Conservation (phyloP, 1,284 basidiomycete species). For the Coniferiporia sulphurascens region DNA sequence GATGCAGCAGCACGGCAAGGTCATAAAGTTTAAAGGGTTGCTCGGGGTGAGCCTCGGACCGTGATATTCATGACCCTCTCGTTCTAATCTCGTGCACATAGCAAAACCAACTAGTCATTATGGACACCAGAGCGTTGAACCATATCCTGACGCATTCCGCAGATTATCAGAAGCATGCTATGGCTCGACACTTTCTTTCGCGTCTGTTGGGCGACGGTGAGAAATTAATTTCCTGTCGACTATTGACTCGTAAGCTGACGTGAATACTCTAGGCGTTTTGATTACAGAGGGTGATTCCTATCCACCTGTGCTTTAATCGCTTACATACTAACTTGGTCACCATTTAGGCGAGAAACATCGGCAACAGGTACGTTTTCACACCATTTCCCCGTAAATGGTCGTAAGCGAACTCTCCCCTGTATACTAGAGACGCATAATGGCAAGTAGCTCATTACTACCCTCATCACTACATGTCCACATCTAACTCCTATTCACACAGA, state of each 20-base stretch:
- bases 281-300: conserved; percentile 12
- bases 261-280: conserved; percentile 4
- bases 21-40: conserved; percentile 17
- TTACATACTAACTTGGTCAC: neutral
- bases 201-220: conserved; percentile 42
- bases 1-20: conserved; percentile 22
- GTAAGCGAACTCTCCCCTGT: neutral
- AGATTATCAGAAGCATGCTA: conserved; percentile 44
- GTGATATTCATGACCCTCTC: neutral
- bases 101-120: conserved; percentile 39
- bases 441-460: neutral
- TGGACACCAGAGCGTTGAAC: conserved; percentile 44
- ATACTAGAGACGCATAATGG: conserved; percentile 16
- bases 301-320: neutral
- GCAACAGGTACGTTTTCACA: conserved; percentile 9
- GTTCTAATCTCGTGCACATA: conserved; percentile 21
- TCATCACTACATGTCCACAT: neutral
- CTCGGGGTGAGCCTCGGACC: conserved; percentile 21
- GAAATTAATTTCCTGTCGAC: neutral
- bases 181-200: conserved; percentile 32
- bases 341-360: conserved; percentile 14
- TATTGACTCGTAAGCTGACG: neutral
- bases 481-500: conserved; percentile 2
- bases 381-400: neutral
- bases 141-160: conserved; percentile 44